Evolutionary conservation across 2,329 filamentous ascomycete species (phyloP).

Genomic region (Coniochaeta sp.): DNA sequence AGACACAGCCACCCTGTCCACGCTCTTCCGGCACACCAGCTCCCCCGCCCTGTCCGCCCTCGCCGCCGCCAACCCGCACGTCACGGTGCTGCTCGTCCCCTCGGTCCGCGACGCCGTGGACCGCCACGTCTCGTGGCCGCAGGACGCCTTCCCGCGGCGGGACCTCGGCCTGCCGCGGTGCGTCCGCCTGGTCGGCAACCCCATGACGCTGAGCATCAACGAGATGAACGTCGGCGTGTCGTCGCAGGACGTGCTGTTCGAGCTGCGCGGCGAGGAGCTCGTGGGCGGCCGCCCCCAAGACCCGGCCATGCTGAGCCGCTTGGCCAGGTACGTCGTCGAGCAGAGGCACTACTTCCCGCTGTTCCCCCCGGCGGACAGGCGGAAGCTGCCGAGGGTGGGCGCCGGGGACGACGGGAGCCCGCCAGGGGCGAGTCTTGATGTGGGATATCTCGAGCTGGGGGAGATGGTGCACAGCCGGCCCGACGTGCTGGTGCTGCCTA

Average conservation of each 20-base stretch:
- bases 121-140: slow-evolving; percentile 81
- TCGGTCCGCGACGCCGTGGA: slow-evolving; percentile 75
- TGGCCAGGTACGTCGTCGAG: slow-evolving; percentile 73
- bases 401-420: slow-evolving; percentile 50
- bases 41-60: slow-evolving; percentile 67
- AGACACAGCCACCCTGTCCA: slow-evolving; percentile 71
- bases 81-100: slow-evolving; percentile 77
- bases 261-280: slow-evolving; percentile 69
- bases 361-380: slow-evolving; percentile 70
- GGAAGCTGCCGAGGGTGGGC: slow-evolving; percentile 58
- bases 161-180: slow-evolving; percentile 74
- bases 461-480: slow-evolving; percentile 85
- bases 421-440: slow-evolving; percentile 73
- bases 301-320: slow-evolving; percentile 58
- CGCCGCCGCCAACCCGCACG: slow-evolving; percentile 59
- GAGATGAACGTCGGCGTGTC: slow-evolving; percentile 78
- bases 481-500: slow-evolving; percentile 79
- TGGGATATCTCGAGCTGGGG: slow-evolving; percentile 77
- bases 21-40: slow-evolving; percentile 77
- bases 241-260: slow-evolving; percentile 75
- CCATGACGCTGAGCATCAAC: slow-evolving; percentile 83
- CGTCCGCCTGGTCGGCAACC: slow-evolving; percentile 76
- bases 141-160: slow-evolving; percentile 54
- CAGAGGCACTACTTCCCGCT: slow-evolving; percentile 88
- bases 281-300: slow-evolving; percentile 49